These are phyloP conservation scores for Phialophora verrucosa DNA, from an alignment of 2,329 filamentous ascomycete genomes.

Conservation along the genomic window DNA sequence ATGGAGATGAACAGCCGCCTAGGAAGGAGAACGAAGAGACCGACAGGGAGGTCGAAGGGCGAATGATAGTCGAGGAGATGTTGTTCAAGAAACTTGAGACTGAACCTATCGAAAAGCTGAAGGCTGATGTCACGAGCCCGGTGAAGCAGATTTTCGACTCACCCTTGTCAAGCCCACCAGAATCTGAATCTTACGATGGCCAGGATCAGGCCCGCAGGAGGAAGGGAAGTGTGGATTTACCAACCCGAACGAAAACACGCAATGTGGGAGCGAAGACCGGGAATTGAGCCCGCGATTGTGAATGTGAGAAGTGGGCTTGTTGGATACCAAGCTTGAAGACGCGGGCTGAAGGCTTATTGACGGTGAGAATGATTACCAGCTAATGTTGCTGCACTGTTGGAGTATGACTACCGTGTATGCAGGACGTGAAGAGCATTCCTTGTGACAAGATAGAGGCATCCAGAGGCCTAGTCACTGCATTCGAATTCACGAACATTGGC, in stretches of 20 bases:
- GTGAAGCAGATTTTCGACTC: constrained; percentile 15
- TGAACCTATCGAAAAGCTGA: constrained; percentile 32
- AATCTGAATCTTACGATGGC: neutral
- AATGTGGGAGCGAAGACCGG: neutral
- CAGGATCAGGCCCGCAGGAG: neutral
- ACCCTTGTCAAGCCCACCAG: neutral
- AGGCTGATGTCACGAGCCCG: constrained; percentile 30
- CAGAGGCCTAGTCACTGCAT: neutral
- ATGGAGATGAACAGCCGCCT: constrained; percentile 47
- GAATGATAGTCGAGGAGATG: constrained; percentile 58
- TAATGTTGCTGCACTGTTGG: neutral
- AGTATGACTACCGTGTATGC: neutral
- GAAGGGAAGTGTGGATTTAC: constrained; percentile 21
- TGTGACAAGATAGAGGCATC: neutral
- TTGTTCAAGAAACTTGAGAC: constrained; percentile 50
- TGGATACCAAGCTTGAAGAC: constrained; percentile 7
- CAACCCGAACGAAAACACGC: constrained; percentile 11
- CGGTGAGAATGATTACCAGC: neutral
- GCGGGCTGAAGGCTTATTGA: neutral
- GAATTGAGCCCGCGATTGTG: neutral
- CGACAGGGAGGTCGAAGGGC: constrained; percentile 56
- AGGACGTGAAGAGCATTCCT: neutral
- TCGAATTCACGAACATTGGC: neutral
- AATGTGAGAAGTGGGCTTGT: neutral
- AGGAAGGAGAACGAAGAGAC: constrained; percentile 31